Conservation (phyloP, 2,329 filamentous ascomycete genomes). For the Xylogone sp. region DNA sequence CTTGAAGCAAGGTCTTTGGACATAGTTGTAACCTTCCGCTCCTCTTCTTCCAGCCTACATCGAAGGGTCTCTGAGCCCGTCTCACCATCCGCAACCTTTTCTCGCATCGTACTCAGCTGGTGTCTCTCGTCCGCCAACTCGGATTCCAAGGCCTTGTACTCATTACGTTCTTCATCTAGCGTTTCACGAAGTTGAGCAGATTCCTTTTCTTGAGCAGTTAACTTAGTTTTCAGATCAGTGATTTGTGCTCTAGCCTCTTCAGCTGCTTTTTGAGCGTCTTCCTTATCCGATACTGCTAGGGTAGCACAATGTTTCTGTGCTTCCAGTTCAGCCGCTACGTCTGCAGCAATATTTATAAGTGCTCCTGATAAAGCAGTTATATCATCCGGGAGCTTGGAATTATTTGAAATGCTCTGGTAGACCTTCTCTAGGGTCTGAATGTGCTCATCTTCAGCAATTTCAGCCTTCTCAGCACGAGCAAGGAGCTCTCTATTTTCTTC, state of each 20-base stretch:
- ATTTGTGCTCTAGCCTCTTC: conserved; percentile 56
- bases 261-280: conserved; percentile 51
- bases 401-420: conserved; percentile 54
- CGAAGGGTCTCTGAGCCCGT: conserved; percentile 77
- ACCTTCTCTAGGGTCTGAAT: conserved; percentile 53
- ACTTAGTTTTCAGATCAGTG: conserved; percentile 46
- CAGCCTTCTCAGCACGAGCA: conserved; percentile 45
- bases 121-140: conserved; percentile 61
- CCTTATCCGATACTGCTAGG: conserved; percentile 60
- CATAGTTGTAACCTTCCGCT: conserved; percentile 64
- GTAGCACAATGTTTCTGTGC: conserved; percentile 56
- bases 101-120: conserved; percentile 65
- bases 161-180: conserved; percentile 50
- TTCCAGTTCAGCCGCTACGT: conserved; percentile 55
- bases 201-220: conserved; percentile 49
- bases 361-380: conserved; percentile 55
- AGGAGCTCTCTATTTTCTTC: conserved; percentile 51
- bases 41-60: conserved; percentile 71
- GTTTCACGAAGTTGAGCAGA: conserved; percentile 50
- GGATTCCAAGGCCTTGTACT: conserved; percentile 48
- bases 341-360: conserved; percentile 53
- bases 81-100: conserved; percentile 76
- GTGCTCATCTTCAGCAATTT: conserved; percentile 50
- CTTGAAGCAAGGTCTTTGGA: conserved; percentile 68
- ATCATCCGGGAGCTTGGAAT: conserved; percentile 50